phyloP scores from a whole-genome alignment of 257 asterid species.

The Solanum acaule region DNA sequence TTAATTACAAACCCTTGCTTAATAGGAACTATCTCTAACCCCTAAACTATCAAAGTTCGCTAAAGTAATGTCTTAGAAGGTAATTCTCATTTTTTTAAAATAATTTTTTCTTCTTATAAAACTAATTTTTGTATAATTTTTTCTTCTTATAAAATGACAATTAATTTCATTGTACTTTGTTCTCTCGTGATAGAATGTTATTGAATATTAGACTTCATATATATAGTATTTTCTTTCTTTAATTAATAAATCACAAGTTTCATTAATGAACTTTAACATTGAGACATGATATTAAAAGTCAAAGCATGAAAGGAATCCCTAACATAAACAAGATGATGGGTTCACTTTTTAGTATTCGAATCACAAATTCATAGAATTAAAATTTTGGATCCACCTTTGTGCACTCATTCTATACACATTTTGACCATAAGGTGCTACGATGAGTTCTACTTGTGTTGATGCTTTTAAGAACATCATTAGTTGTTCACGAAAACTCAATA shows the following conservation, averaged over 20 bases:
- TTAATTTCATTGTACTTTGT: too few relatives aligned
- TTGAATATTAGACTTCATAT: not conserved
- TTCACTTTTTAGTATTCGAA: not conserved
- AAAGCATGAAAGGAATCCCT: not conserved
- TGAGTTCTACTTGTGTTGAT: not conserved
- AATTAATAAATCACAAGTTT: not conserved
- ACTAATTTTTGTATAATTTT: too few relatives aligned
- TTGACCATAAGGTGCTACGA: not conserved
- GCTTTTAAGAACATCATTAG: not conserved
- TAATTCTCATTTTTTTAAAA: too few relatives aligned
- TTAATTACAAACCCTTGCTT: not conserved
- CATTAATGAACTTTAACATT: not conserved
- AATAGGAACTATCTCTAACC: not conserved
- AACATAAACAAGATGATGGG: not conserved
- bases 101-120: too few relatives aligned
- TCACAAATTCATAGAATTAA: not conserved
- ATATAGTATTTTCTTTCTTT: not conserved
- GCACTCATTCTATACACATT: not conserved
- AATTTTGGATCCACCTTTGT: not conserved
- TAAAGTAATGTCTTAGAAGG: too few relatives aligned
- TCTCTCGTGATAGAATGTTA: too few relatives aligned
- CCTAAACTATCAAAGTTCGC: too few relatives aligned
- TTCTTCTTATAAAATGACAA: too few relatives aligned
- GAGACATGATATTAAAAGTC: not conserved
- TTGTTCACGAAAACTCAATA: not conserved